Conservation (phyloP, 176 grass and related monocot species). For the Ensete ventricosum region DNA sequence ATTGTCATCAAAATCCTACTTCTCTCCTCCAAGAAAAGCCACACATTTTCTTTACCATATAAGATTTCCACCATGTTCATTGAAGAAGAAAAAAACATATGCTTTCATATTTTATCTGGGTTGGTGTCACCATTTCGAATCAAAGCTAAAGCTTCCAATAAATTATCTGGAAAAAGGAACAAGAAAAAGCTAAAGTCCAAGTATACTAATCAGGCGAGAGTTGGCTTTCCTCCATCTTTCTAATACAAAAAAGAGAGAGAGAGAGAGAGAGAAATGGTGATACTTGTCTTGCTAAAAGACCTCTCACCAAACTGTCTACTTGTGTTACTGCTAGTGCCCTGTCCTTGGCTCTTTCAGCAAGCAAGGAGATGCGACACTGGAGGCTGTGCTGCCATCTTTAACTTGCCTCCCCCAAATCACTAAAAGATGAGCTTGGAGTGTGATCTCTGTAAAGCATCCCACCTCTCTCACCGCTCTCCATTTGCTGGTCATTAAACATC, state of each 20-base stretch:
- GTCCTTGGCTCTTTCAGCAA: not conserved
- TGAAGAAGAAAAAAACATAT: not conserved
- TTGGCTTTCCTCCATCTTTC: not conserved
- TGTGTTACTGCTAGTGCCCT: not conserved
- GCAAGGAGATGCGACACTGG: not conserved
- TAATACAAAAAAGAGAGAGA: not conserved
- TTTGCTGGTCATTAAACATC: too few species aligned
- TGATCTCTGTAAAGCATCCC: too few species aligned
- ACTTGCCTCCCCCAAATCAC: too few species aligned
- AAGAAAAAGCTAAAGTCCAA: not conserved
- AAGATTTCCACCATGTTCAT: not conserved
- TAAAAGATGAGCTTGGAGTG: too few species aligned
- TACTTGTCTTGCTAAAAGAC: not conserved
- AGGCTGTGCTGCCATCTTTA: too few species aligned
- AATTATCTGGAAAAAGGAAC: not conserved
- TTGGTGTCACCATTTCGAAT: not conserved
- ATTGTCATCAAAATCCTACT: not conserved
- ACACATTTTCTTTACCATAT: not conserved
- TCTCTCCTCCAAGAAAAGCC: not conserved
- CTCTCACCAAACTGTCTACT: not conserved
- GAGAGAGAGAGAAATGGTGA: not conserved
- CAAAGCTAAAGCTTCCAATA: not conserved
- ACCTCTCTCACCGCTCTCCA: too few species aligned
- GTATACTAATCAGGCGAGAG: not conserved
- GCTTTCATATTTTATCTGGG: too few species aligned